Percentiles rank a stretch among this genome's conserved stretches.
phyloP scores from a whole-genome alignment of 2,329 filamentous ascomycete species.

The Elsinoe ampelina region DNA sequence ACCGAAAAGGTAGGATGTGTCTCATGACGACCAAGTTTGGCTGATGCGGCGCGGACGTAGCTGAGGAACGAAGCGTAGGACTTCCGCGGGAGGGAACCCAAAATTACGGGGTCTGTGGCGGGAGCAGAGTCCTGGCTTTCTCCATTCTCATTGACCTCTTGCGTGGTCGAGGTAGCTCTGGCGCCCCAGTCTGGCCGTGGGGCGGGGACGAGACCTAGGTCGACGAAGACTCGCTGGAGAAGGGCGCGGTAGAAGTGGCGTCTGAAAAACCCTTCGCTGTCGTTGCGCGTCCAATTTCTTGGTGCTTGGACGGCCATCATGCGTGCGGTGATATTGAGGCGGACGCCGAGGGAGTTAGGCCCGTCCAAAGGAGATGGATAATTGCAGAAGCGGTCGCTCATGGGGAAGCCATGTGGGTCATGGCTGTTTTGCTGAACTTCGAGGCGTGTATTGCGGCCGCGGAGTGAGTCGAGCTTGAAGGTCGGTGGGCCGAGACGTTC shows the following conservation, averaged over 20 bases:
- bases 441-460: slow-evolving; percentile 63
- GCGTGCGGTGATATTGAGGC: slow-evolving; percentile 88
- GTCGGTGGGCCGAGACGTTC: slow-evolving; percentile 80
- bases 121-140: slow-evolving; percentile 47
- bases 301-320: slow-evolving; percentile 99
- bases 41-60: slow-evolving; percentile 73
- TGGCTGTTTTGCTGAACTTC: slow-evolving; percentile 58
- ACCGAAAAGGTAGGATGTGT: slow-evolving; percentile 32
- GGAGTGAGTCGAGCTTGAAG: slow-evolving; percentile 70
- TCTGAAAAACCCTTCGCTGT: slow-evolving; percentile 82
- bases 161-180: background rate
- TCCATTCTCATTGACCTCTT: slow-evolving; percentile 20
- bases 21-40: slow-evolving; percentile 54
- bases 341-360: slow-evolving; percentile 49
- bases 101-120: slow-evolving; percentile 59
- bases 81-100: slow-evolving; percentile 72
- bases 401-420: slow-evolving; percentile 88
- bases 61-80: slow-evolving; percentile 66
- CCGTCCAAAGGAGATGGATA: slow-evolving; percentile 21
- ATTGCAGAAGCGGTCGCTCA: slow-evolving; percentile 63
- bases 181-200: slow-evolving; percentile 25
- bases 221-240: slow-evolving; percentile 84
- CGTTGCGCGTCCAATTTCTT: slow-evolving; percentile 73
- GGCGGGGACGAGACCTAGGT: slow-evolving; percentile 64
- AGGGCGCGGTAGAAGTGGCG: slow-evolving; percentile 88